A percentile compares a stretch with the other conserved stretches of the same genome.
Evolutionary conservation across 192 early-diverging fungal species (phyloP).

Genomic region (Cladochytrium replicatum): DNA sequence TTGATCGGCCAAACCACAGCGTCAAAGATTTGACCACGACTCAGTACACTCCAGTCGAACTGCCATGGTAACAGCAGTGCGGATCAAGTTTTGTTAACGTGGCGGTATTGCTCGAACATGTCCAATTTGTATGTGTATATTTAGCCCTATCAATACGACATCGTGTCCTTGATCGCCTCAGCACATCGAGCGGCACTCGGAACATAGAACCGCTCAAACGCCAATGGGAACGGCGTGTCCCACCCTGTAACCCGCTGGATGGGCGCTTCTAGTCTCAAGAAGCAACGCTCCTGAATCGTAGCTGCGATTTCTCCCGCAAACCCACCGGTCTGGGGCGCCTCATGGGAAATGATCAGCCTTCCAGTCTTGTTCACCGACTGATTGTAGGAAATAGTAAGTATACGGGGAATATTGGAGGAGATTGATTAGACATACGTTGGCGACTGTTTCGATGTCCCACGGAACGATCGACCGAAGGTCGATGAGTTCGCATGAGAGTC

Average conservation of each 20-base stretch:
- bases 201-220: slow-evolving; percentile 90
- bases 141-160: slow-evolving; percentile 58
- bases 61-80: too few relatives aligned
- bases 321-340: slow-evolving; percentile 82
- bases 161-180: slow-evolving; percentile 76
- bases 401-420: background rate
- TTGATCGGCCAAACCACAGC: too few relatives aligned
- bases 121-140: slow-evolving; percentile 3
- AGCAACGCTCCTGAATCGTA: slow-evolving; percentile 84
- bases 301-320: slow-evolving; percentile 86
- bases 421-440: slow-evolving; percentile 30
- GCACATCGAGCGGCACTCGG: slow-evolving; percentile 72
- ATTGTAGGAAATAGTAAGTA: background rate
- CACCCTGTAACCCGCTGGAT: slow-evolving; percentile 80
- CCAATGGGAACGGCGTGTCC: slow-evolving; percentile 85
- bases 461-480: slow-evolving; percentile 85
- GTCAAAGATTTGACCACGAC: too few relatives aligned
- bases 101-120: background rate
- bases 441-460: slow-evolving; percentile 85
- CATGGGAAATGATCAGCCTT: slow-evolving; percentile 82
- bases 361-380: slow-evolving; percentile 89
- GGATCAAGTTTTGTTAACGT: background rate
- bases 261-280: slow-evolving; percentile 83
- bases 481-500: slow-evolving; percentile 80
- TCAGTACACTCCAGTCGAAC: too few relatives aligned